A percentile compares a stretch with the other conserved stretches of the same genome.
These are phyloP conservation scores for Trichoderma asperelloides DNA, from an alignment of 495 filamentous ascomycete species.

Conservation along the genomic window DNA sequence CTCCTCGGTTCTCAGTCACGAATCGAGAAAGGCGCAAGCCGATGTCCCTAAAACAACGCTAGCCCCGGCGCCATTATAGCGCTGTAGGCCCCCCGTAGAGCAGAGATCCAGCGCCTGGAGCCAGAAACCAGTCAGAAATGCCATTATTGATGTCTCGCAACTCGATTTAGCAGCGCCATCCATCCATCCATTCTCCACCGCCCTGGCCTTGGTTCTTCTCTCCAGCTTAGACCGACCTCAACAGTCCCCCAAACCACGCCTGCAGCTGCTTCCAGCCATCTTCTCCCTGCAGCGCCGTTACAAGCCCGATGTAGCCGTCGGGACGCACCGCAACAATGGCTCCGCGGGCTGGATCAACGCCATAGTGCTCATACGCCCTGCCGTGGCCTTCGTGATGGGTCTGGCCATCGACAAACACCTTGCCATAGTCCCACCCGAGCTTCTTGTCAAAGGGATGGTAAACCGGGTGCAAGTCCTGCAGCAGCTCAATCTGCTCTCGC, in stretches of 20 bases:
- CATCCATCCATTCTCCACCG: not conserved
- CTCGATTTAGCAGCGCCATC: not conserved
- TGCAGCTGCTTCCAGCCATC: constrained; percentile 9
- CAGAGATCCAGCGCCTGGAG: not conserved
- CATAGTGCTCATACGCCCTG: constrained; percentile 54
- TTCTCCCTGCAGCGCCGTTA: constrained; percentile 33
- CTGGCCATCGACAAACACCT: constrained; percentile 56
- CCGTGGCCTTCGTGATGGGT: constrained; percentile 52
- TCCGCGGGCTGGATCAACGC: constrained; percentile 49
- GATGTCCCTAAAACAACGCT: too few species aligned
- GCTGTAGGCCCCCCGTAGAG: not conserved
- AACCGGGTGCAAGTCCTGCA: constrained; percentile 47
- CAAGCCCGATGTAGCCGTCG: constrained; percentile 55
- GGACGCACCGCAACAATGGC: constrained; percentile 48
- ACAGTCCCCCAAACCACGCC: constrained; percentile 14
- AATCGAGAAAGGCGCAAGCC: too few species aligned
- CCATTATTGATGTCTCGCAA: not conserved
- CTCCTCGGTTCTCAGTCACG: too few species aligned
- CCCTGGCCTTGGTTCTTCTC: not conserved
- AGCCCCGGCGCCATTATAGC: not conserved
- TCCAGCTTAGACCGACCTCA: not conserved
- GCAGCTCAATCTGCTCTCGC: constrained; percentile 34
- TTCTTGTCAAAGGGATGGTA: constrained; percentile 49
- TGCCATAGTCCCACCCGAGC: constrained; percentile 55
- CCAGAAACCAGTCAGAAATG: not conserved